These are phyloP conservation scores for Aaosphaeria arxii DNA, from an alignment of 2,329 filamentous ascomycete species.

Conservation along the genomic window DNA sequence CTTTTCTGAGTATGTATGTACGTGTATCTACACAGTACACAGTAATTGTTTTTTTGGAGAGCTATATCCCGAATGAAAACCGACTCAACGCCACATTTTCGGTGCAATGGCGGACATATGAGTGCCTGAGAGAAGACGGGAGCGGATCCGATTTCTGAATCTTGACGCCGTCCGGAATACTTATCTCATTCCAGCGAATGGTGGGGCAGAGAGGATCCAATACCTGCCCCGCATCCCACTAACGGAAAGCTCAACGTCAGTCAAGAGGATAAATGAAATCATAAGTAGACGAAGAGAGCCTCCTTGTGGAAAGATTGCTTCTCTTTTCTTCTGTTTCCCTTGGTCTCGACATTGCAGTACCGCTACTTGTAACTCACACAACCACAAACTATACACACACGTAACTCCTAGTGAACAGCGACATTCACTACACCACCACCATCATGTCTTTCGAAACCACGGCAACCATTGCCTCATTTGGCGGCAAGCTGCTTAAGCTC, in stretches of 20 bases:
- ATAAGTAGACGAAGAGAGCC: constrained; percentile 1
- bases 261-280: constrained; percentile 8
- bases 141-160: constrained; percentile 24
- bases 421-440: constrained; percentile 1
- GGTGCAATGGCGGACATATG: constrained; percentile 10
- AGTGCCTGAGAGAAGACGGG: constrained; percentile 1
- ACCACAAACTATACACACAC: neutral
- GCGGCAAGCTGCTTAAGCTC: constrained; percentile 92
- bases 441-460: constrained; percentile 77
- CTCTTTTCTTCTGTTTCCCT: too few relatives aligned
- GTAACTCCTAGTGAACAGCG: constrained; percentile 4
- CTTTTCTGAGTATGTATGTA: constrained; percentile 16
- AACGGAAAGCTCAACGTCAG: constrained; percentile 29
- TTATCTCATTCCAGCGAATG: constrained; percentile 15
- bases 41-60: neutral
- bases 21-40: constrained; percentile 1
- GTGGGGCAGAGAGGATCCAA: constrained; percentile 27
- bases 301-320: neutral
- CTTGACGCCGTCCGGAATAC: constrained; percentile 15
- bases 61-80: constrained; percentile 32
- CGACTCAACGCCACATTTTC: constrained; percentile 23
- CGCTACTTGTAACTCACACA: too few relatives aligned
- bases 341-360: too few relatives aligned
- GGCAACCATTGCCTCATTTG: constrained; percentile 85
- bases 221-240: constrained; percentile 25